These are phyloP conservation scores for Starmerella stellata DNA, from an alignment of 805 yeast genomes.

Conservation along the genomic window DNA sequence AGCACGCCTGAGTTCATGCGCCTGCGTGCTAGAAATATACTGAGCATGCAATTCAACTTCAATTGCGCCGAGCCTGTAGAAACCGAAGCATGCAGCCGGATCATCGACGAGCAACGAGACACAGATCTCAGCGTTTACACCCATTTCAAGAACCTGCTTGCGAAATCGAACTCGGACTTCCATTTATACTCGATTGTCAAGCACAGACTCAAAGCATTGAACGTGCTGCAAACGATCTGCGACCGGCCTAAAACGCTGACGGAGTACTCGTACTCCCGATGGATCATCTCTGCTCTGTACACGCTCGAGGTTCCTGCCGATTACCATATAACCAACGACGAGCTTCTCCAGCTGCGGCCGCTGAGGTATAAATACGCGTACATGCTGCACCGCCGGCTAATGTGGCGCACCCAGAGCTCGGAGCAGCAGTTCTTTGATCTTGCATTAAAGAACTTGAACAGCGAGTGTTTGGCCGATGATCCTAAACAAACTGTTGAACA, in stretches of 20 bases:
- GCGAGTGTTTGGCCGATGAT: background rate
- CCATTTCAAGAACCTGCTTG: background rate
- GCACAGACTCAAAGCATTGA: slow-evolving; percentile 8
- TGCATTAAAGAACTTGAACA: background rate
- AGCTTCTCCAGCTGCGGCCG: background rate
- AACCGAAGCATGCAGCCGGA: background rate
- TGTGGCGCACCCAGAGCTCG: background rate
- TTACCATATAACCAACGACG: background rate
- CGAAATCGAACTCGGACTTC: background rate
- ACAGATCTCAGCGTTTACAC: background rate
- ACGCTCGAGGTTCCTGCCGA: slow-evolving; percentile 9
- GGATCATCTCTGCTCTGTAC: slow-evolving; percentile 9
- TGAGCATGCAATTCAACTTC: background rate
- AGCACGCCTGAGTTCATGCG: too few species aligned
- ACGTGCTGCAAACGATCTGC: slow-evolving; percentile 4
- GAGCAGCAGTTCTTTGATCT: background rate
- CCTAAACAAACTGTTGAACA: background rate
- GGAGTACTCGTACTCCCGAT: slow-evolving; percentile 14
- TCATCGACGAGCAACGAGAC: background rate
- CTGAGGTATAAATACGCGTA: background rate
- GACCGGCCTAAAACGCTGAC: slow-evolving; percentile 9
- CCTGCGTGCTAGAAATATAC: too few species aligned
- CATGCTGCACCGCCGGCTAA: background rate
- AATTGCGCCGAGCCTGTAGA: background rate
- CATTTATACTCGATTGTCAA: slow-evolving; percentile 8